phyloP scores from a whole-genome alignment of 2,329 filamentous ascomycete genomes.

The Aspergillus tamarii region DNA sequence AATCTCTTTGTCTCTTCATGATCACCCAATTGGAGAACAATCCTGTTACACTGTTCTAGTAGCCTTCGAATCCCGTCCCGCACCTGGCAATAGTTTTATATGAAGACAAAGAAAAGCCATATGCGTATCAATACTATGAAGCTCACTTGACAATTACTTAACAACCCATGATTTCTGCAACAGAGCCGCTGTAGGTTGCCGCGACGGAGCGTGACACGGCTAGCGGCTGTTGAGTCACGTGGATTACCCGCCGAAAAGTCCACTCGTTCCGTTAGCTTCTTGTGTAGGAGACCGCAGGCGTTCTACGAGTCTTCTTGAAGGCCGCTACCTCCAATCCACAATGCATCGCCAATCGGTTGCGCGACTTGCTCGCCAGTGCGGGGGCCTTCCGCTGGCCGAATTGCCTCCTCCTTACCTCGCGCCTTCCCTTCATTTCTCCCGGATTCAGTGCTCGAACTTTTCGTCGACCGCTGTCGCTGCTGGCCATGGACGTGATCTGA shows the following conservation, averaged over 20 bases:
- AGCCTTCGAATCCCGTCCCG: not conserved
- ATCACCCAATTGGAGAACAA: not conserved
- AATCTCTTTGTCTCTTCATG: not conserved
- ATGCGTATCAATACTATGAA: not conserved
- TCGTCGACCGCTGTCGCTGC: slow-evolving; percentile 57
- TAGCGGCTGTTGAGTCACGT: slow-evolving; percentile 24
- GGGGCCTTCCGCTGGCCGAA: slow-evolving; percentile 38
- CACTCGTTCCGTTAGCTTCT: slow-evolving; percentile 16
- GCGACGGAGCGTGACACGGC: not conserved
- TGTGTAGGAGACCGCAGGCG: slow-evolving; percentile 23
- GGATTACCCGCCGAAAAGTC: slow-evolving; percentile 26
- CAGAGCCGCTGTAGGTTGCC: slow-evolving; percentile 1
- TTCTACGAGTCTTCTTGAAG: slow-evolving; percentile 14
- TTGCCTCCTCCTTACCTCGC: slow-evolving; percentile 50
- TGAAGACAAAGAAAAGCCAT: not conserved
- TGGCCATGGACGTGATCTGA: slow-evolving; percentile 69
- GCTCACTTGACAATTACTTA: not conserved
- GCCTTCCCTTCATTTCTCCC: slow-evolving; percentile 43
- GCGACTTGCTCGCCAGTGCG: slow-evolving; percentile 38
- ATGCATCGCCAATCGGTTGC: slow-evolving; percentile 43
- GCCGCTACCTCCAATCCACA: slow-evolving; percentile 20
- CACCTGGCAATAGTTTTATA: not conserved
- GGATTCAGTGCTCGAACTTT: slow-evolving; percentile 48
- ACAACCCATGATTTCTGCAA: not conserved
- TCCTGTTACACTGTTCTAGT: not conserved